Percentiles rank a stretch among this genome's conserved stretches.
These are phyloP conservation scores for Sordariomycetes sp. DNA, from an alignment of 2,329 filamentous ascomycete genomes.

Conservation along the genomic window DNA sequence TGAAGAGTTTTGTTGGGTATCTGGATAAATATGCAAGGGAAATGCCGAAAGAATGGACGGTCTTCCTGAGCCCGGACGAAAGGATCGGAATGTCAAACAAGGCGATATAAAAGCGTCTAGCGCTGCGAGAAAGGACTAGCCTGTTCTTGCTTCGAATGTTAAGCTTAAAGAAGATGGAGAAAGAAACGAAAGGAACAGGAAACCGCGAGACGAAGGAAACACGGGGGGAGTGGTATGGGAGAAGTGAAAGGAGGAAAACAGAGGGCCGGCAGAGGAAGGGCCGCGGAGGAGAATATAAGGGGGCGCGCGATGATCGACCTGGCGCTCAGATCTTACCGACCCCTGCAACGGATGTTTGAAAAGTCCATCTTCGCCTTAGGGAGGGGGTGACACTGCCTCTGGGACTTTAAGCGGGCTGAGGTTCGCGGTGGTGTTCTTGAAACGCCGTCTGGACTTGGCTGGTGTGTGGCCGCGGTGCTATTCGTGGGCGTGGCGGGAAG, in stretches of 20 bases:
- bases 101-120: conserved; percentile 26
- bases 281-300: conserved; percentile 28
- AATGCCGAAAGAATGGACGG: conserved; percentile 3
- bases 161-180: background rate
- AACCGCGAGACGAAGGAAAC: conserved; percentile 10
- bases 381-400: background rate
- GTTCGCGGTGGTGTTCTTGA: background rate
- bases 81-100: background rate
- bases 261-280: conserved; percentile 7
- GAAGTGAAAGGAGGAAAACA: conserved; percentile 10
- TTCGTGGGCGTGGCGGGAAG: background rate
- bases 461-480: background rate
- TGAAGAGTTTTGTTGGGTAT: conserved; percentile 15
- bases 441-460: conserved; percentile 5
- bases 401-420: conserved; percentile 1
- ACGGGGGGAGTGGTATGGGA: conserved; percentile 16
- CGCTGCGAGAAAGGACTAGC: conserved; percentile 35
- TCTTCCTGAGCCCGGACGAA: background rate
- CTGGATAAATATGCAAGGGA: conserved; percentile 8
- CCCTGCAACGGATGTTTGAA: conserved; percentile 5
- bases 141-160: conserved; percentile 13
- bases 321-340: conserved; percentile 2
- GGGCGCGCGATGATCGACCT: conserved; percentile 8
- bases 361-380: background rate
- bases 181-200: conserved; percentile 9